Base-by-base conservation (phyloP, 2,329 filamentous ascomycete species). In the Didymella arachidicola region DNA sequence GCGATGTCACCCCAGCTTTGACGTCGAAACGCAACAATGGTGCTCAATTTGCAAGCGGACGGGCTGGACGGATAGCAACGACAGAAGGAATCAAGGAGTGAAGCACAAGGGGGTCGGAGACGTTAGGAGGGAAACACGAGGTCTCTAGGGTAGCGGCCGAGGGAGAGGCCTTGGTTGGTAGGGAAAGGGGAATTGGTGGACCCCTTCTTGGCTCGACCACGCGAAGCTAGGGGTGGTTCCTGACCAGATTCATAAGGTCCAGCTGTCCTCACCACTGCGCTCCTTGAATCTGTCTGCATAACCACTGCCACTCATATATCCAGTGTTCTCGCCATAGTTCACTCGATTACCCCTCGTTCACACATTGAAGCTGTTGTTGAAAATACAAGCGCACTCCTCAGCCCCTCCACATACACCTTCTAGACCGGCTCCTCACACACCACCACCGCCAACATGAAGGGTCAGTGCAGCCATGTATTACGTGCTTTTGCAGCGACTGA, bases 401-500 rank as follows among this genome's bases (percentile, higher is more conserved):
- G 54, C 59, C 29, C 39, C 46, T 50, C 60, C 45, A 54, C 57
- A 44, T 43, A 27, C 42, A 53, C 62, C 48, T 52, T 50, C 48
- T 45, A 57, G 19, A 53, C 60, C 36, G 19, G 38, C 49, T 49
- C 47, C 32, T 36, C 43, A 51, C 51, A 65, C 59, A 62, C 39
- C 57, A 67, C 63, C 65, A 69, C 70, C 66, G 61, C 70, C 67
- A 76, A 63, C 54, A 79, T 79, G 77, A 79, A 79, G 66, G 77
- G 77, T 78, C 39, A 30, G 70, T 54, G 41, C 27, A 16, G 2
- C 19, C 22, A 26, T n/a, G 10, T 4, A 10, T 2, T 27, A 16
- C 14, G 19, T 7, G 14, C 22, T 26, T 44, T 38, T 41, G 43
- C 48, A 16, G 54, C 55, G 32, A 39, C 55, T 62, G 46, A 72